Evolutionary conservation across 768 basidiomycete genomes (phyloP).

Genomic region (Galerina sulciceps): DNA sequence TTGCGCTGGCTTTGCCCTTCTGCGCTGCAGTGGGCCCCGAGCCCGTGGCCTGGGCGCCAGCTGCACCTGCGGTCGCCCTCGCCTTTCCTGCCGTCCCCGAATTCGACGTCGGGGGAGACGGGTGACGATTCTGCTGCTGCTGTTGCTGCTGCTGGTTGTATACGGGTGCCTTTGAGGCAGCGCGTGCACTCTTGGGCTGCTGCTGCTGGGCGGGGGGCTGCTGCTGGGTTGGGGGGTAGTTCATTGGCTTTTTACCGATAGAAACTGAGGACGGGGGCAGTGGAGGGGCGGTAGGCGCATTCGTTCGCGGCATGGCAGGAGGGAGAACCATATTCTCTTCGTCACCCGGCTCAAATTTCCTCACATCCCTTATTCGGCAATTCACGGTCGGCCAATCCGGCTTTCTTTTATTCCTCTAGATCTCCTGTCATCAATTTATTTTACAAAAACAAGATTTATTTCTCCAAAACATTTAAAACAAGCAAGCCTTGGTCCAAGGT

Average conservation of each 20-base stretch:
- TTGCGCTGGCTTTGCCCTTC: slow-evolving; percentile 52
- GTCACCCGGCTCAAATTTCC: slow-evolving; percentile 37
- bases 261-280: slow-evolving; percentile 76
- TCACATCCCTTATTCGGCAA: not conserved
- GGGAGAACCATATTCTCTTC: slow-evolving; percentile 38
- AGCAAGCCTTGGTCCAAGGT: too few species aligned
- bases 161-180: slow-evolving; percentile 53
- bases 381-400: not conserved
- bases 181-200: slow-evolving; percentile 48
- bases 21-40: slow-evolving; percentile 29
- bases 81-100: slow-evolving; percentile 35
- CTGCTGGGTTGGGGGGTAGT: slow-evolving; percentile 47
- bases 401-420: too few species aligned
- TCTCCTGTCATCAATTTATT: too few species aligned
- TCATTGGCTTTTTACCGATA: slow-evolving; percentile 93
- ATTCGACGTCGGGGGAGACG: slow-evolving; percentile 52
- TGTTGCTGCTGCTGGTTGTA: slow-evolving; percentile 36
- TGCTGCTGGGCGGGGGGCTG: slow-evolving; percentile 31
- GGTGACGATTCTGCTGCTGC: slow-evolving; percentile 44
- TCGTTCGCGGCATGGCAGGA: slow-evolving; percentile 41
- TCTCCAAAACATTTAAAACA: too few species aligned
- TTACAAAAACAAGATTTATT: too few species aligned
- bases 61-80: slow-evolving; percentile 21
- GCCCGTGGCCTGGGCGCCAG: slow-evolving; percentile 37
- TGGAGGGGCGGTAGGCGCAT: slow-evolving; percentile 37